These are phyloP conservation scores for Aschersonia sp. DNA, from an alignment of 2,329 filamentous ascomycete genomes.

Conservation along the genomic window DNA sequence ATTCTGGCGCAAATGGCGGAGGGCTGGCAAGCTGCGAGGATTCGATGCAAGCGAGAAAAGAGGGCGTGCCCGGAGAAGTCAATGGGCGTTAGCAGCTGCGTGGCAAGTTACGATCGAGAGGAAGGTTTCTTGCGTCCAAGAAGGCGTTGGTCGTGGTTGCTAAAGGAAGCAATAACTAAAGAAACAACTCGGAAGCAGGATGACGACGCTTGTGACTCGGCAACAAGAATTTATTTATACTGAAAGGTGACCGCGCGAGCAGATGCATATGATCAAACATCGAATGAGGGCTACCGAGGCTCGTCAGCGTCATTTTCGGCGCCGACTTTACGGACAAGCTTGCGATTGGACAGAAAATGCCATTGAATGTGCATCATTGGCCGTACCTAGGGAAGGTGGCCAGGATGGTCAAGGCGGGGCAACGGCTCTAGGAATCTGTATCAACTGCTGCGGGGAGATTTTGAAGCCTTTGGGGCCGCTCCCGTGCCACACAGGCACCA, in stretches of 20 bases:
- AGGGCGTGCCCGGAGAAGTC: too few relatives aligned
- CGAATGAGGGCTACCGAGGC: slow-evolving; percentile 1
- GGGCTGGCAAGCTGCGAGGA: too few relatives aligned
- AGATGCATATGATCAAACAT: slow-evolving; percentile 3
- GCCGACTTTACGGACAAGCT: slow-evolving; percentile 2
- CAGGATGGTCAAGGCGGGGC: too few relatives aligned
- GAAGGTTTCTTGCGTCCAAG: too few relatives aligned
- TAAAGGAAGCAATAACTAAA: too few relatives aligned
- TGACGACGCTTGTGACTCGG: too few relatives aligned
- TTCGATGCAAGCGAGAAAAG: too few relatives aligned
- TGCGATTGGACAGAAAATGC: slow-evolving; percentile 3
- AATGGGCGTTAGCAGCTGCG: too few relatives aligned
- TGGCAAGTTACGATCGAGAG: too few relatives aligned
- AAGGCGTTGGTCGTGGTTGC: too few relatives aligned
- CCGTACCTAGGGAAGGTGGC: neutral
- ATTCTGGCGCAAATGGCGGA: neutral
- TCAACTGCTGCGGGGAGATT: neutral
- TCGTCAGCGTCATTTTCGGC: neutral
- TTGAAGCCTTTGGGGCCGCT: neutral
- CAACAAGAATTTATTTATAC: slow-evolving; percentile 1
- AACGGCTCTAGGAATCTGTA: neutral
- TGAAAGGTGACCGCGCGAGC: neutral
- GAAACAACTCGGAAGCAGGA: too few relatives aligned
- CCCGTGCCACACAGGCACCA: neutral
- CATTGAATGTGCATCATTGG: slow-evolving; percentile 1